These are phyloP conservation scores for Cryptococcus wingfieldii DNA, from an alignment of 1,284 basidiomycete species.

Conservation along the genomic window DNA sequence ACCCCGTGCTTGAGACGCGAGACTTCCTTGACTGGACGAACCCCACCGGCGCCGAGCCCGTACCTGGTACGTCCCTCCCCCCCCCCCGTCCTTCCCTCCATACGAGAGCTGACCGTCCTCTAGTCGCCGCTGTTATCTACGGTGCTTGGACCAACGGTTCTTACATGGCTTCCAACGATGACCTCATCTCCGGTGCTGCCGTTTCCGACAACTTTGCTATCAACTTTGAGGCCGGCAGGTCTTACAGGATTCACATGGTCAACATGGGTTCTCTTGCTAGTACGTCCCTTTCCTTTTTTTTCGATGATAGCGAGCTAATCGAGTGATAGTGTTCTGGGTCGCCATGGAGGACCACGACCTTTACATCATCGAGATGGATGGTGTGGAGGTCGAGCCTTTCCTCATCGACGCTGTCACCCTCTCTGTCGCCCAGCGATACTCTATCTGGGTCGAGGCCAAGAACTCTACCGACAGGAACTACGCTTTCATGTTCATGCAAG, in stretches of 20 bases:
- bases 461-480: conserved; percentile 81
- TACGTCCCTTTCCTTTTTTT: conserved; percentile 14
- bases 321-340: conserved; percentile 62
- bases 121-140: conserved; percentile 79
- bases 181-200: conserved; percentile 56
- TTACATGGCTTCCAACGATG: conserved; percentile 57
- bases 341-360: conserved; percentile 91
- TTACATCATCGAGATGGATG: conserved; percentile 83
- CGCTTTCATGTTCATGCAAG: conserved; percentile 86
- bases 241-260: conserved; percentile 68
- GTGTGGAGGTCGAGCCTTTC: conserved; percentile 71
- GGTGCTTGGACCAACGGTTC: conserved; percentile 61
- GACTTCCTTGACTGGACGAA: conserved; percentile 68
- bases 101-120: not conserved
- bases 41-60: conserved; percentile 78
- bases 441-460: conserved; percentile 79
- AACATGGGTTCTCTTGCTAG: conserved; percentile 60
- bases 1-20: conserved; percentile 55
- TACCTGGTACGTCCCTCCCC: conserved; percentile 59
- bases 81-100: not conserved
- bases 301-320: not conserved
- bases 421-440: conserved; percentile 86
- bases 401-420: conserved; percentile 66
- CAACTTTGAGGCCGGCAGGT: conserved; percentile 70
- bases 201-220: conserved; percentile 76